Evolutionary conservation across 768 basidiomycete species (phyloP).

Genomic region (Phanerochaete carnosa): DNA sequence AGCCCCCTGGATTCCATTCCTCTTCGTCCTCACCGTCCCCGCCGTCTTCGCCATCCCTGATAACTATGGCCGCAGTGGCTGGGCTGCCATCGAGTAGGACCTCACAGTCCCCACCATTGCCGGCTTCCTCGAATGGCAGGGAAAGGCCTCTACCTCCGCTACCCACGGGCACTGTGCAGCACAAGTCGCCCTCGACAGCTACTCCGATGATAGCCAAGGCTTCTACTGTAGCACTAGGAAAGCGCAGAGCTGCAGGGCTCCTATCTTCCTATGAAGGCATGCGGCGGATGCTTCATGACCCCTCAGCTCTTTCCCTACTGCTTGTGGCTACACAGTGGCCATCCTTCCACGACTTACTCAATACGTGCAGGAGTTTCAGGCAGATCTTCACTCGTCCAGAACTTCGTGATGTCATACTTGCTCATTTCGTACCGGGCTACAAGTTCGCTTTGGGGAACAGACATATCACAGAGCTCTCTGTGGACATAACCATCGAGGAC

Average conservation of each 20-base stretch:
- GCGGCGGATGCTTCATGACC: conserved; percentile 29
- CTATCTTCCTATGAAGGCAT: conserved; percentile 19
- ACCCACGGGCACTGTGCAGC: conserved; percentile 11
- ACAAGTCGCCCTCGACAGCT: conserved; percentile 1
- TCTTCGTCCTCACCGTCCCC: neutral
- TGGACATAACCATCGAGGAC: conserved; percentile 55
- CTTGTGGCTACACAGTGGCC: conserved; percentile 32
- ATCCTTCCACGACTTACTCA: conserved; percentile 38
- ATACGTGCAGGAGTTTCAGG: conserved; percentile 34
- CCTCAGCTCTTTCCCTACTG: conserved; percentile 31
- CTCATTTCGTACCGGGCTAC: conserved; percentile 58
- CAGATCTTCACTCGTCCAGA: conserved; percentile 28
- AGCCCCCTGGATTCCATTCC: neutral
- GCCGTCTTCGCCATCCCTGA: neutral
- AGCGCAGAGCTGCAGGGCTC: conserved; percentile 6
- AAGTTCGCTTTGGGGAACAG: conserved; percentile 37
- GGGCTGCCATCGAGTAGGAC: neutral
- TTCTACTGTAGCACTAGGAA: conserved; percentile 2
- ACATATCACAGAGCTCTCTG: conserved; percentile 39
- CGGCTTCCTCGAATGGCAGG: conserved; percentile 8
- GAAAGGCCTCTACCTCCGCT: conserved; percentile 21
- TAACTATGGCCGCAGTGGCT: conserved; percentile 2
- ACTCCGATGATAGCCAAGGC: conserved; percentile 3
- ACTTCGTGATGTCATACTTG: conserved; percentile 38
- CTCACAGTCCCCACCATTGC: conserved; percentile 1